Evolutionary conservation across 2,329 filamentous ascomycete genomes (phyloP).

Genomic region (Cordyceps javanica): DNA sequence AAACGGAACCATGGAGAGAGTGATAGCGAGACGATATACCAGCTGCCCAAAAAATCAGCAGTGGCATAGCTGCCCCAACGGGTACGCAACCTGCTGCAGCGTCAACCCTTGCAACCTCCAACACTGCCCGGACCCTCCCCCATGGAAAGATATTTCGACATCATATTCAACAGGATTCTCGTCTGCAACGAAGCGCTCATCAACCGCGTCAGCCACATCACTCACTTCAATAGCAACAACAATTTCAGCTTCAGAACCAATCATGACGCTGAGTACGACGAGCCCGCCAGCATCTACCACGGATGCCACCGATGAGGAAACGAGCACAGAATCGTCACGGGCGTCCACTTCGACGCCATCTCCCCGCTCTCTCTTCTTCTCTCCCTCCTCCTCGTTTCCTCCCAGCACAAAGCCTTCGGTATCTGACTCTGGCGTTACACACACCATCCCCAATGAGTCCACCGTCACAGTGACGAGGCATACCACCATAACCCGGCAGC

Average conservation of each 20-base stretch:
- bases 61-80: slow-evolving; percentile 34
- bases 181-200: too few relatives aligned
- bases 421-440: slow-evolving; percentile 32
- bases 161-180: not conserved
- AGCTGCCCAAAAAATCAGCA: slow-evolving; percentile 24
- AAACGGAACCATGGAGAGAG: not conserved
- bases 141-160: not conserved
- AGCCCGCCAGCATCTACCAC: not conserved
- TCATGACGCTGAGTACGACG: not conserved
- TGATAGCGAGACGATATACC: not conserved
- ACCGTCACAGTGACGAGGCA: slow-evolving; percentile 30
- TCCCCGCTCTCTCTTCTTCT: not conserved
- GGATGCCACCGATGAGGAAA: not conserved
- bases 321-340: not conserved
- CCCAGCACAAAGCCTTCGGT: slow-evolving; percentile 18
- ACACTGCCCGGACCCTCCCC: slow-evolving; percentile 23
- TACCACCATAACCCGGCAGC: slow-evolving; percentile 22
- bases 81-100: slow-evolving; percentile 40
- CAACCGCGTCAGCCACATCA: too few relatives aligned
- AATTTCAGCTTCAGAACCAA: not conserved
- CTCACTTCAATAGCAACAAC: not conserved
- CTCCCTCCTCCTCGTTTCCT: not conserved
- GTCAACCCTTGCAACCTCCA: slow-evolving; percentile 34
- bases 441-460: slow-evolving; percentile 29
- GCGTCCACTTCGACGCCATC: not conserved